These are phyloP conservation scores for Fraxinus baroniana DNA, from an alignment of 305 asterid species.

Conservation along the genomic window DNA sequence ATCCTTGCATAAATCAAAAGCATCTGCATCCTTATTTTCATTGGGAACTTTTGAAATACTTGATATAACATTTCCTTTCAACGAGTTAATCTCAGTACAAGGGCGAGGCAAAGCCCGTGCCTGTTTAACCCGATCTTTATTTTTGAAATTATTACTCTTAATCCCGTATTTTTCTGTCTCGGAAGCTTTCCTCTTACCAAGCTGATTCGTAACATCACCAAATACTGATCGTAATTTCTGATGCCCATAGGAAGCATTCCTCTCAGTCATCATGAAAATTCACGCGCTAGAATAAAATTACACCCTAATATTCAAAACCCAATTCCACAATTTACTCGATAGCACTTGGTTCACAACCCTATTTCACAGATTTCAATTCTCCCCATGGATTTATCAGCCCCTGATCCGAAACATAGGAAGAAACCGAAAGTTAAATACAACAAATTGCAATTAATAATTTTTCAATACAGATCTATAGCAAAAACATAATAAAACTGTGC, in stretches of 20 bases:
- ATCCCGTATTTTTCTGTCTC: slow-evolving; percentile 22
- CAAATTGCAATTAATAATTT: not conserved
- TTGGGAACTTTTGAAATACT: slow-evolving; percentile 33
- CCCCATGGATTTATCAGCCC: slow-evolving; percentile 1
- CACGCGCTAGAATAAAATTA: not conserved
- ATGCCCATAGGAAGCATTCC: slow-evolving; percentile 28
- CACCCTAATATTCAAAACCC: not conserved
- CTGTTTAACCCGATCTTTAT: slow-evolving; percentile 33
- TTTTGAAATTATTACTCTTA: slow-evolving; percentile 21
- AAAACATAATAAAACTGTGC: not conserved
- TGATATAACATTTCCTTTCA: slow-evolving; percentile 38
- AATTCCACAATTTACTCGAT: not conserved
- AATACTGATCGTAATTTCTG: slow-evolving; percentile 35
- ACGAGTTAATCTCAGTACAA: slow-evolving; percentile 40
- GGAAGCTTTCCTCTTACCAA: slow-evolving; percentile 43
- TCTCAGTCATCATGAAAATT: slow-evolving; percentile 40
- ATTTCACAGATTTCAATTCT: not conserved
- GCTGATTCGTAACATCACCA: slow-evolving; percentile 61
- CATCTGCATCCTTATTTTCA: slow-evolving; percentile 30
- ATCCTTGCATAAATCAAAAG: slow-evolving; percentile 13
- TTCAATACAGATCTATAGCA: not conserved
- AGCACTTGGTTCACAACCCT: not conserved
- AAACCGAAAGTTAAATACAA: slow-evolving; percentile 1
- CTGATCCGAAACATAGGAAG: slow-evolving; percentile 13
- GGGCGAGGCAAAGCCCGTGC: slow-evolving; percentile 37